These are phyloP conservation scores for Penicillium maclennaniae DNA, from an alignment of 495 filamentous ascomycete genomes.

Conservation along the genomic window DNA sequence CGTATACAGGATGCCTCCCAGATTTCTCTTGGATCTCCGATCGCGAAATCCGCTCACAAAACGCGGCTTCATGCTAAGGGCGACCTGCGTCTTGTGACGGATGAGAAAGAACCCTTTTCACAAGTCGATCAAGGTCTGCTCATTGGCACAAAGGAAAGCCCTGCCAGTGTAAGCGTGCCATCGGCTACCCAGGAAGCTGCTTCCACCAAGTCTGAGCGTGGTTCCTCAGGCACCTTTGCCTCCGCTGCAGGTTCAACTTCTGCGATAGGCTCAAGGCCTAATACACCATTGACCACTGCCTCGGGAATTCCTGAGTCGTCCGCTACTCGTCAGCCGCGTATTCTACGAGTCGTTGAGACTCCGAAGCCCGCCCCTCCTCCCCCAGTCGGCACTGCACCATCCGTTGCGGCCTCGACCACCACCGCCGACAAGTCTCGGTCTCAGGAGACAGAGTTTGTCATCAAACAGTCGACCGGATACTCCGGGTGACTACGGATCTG, in stretches of 20 bases:
- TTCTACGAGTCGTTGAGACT: slow-evolving; percentile 67
- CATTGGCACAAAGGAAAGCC: slow-evolving; percentile 25
- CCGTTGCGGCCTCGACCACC: slow-evolving; percentile 37
- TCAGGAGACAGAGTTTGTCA: slow-evolving; percentile 55
- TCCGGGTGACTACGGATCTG: slow-evolving; percentile 72
- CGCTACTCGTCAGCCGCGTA: slow-evolving; percentile 42
- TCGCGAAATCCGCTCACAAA: slow-evolving; percentile 36
- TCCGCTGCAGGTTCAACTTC: slow-evolving; percentile 21
- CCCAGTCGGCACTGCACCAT: slow-evolving; percentile 31
- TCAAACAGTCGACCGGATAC: slow-evolving; percentile 70
- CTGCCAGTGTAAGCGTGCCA: slow-evolving; percentile 32
- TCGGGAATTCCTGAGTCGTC: slow-evolving; percentile 50
- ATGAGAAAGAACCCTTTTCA: slow-evolving; percentile 16
- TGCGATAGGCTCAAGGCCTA: slow-evolving; percentile 32
- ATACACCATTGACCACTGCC: slow-evolving; percentile 35
- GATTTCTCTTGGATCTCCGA: slow-evolving; percentile 42
- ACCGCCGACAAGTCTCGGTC: slow-evolving; percentile 46
- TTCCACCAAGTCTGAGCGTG: slow-evolving; percentile 22
- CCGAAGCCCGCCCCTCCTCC: slow-evolving; percentile 63
- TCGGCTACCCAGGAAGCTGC: slow-evolving; percentile 16
- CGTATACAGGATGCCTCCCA: slow-evolving; percentile 36
- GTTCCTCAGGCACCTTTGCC: slow-evolving; percentile 10
- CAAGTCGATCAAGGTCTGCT: slow-evolving; percentile 17
- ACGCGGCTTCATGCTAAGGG: slow-evolving; percentile 23
- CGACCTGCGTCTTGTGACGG: slow-evolving; percentile 19